Base-by-base conservation (phyloP, 371 early-diverging fungal species). In the Lichtheimia corymbifera region DNA sequence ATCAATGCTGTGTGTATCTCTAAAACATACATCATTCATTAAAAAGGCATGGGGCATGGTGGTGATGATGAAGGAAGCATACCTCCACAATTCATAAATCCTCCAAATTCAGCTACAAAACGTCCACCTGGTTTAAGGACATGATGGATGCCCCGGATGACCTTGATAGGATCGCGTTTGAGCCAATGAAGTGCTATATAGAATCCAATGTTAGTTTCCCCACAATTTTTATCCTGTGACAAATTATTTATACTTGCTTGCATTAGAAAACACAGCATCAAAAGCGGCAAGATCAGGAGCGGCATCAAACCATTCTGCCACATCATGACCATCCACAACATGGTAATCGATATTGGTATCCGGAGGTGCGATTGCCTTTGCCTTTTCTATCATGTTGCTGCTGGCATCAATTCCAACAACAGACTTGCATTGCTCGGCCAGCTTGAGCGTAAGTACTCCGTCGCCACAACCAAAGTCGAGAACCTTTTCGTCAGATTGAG, bases 401-500 rank as follows among this genome's bases (percentile, higher is more conserved):
- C 88, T 88, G 2, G 80, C 62, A 63, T 91, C 91, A 35, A 84
- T 70, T 0, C 88, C 91, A 17, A 88, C 82, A 0, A 89, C 88
- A 4, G 62, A 60, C 12, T 69, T 65, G 56, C 82, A 82, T 17
- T 61, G 53, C 11, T 62, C 50, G 20, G 82, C 76, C 30, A 91
- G 74, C 17, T 79, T 59, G 6, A 64, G 25, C 6, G 90, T 91
- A 40, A 89, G 61, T 0, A 77, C 64, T n/a, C 88, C 91, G 61
- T 88, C 85, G 22, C 91, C 91, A 59, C 89, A 89, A 11, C 91
- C 91, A 58, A 89, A 72, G 65, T 91, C 91, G 12, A 91, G 73
- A 49, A 91, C 77, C 13, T 64, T 70, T 25, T 87, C 87, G 22
- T 73, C 52, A 0, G 76, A 60, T 55, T 83, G 67, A 7, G 86